phyloP scores from a whole-genome alignment of 148 eudicot genomes.

The Rheum nobile region DNA sequence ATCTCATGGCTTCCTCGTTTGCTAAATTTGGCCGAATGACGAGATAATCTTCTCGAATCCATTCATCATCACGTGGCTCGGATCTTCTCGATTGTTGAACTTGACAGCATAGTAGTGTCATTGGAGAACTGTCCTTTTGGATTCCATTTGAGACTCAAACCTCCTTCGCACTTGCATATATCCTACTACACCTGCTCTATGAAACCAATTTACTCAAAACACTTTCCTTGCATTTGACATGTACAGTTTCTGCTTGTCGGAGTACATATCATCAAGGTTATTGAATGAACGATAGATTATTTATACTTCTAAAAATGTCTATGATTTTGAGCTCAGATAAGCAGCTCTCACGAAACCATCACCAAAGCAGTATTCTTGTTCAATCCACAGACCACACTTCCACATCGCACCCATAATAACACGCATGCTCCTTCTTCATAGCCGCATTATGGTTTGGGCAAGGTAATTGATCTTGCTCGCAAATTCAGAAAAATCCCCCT shows the following conservation, averaged over 20 bases:
- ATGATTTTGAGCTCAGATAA: background rate
- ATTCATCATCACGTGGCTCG: too few relatives aligned
- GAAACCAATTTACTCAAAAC: background rate
- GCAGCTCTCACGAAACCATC: background rate
- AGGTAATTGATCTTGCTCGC: constrained; percentile 53
- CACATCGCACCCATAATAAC: background rate
- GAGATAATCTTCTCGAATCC: too few relatives aligned
- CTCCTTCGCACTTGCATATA: too few relatives aligned
- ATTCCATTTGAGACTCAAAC: too few relatives aligned
- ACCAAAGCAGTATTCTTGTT: background rate
- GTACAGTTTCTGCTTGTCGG: background rate
- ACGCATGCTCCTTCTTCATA: background rate
- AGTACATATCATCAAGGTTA: background rate
- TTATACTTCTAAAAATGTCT: background rate
- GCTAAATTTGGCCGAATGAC: too few relatives aligned
- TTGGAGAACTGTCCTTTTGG: too few relatives aligned
- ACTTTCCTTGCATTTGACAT: constrained; percentile 1
- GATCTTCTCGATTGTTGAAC: too few relatives aligned
- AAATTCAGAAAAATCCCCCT: constrained; percentile 93
- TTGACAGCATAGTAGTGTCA: too few relatives aligned
- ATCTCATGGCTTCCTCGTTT: too few relatives aligned
- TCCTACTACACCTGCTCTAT: too few relatives aligned
- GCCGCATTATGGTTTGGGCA: constrained; percentile 30
- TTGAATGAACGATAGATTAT: background rate
- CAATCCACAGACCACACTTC: background rate